Evolutionary conservation across 2,329 filamentous ascomycete genomes (phyloP).

Genomic region (Periconia sp.): DNA sequence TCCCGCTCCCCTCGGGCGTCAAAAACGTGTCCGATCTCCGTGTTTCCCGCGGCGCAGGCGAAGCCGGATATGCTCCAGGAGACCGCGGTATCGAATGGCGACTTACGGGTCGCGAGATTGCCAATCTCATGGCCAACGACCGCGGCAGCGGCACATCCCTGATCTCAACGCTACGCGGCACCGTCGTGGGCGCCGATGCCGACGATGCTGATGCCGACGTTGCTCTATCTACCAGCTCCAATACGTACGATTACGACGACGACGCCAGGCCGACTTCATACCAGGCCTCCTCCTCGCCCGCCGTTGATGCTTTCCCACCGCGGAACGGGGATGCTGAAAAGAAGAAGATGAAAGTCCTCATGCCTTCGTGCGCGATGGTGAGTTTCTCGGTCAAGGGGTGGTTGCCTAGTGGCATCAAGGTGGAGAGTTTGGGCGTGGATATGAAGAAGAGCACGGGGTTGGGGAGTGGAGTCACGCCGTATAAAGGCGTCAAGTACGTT

Average conservation of each 20-base stretch:
- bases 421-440: constrained; percentile 64
- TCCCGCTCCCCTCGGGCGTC: constrained; percentile 78
- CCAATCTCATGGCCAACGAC: constrained; percentile 41
- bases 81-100: constrained; percentile 80
- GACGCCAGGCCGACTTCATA: constrained; percentile 22
- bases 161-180: constrained; percentile 76
- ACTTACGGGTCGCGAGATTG: constrained; percentile 75
- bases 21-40: constrained; percentile 82
- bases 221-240: constrained; percentile 21
- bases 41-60: constrained; percentile 69
- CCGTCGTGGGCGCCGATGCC: constrained; percentile 67
- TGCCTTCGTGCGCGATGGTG: constrained; percentile 50
- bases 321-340: constrained; percentile 41
- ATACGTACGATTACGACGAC: constrained; percentile 39
- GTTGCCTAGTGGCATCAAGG: constrained; percentile 65
- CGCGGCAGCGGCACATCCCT: constrained; percentile 57
- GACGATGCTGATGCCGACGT: constrained; percentile 42
- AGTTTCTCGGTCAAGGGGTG: constrained; percentile 62
- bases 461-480: constrained; percentile 86
- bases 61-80: constrained; percentile 76
- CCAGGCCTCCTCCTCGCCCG: constrained; percentile 19
- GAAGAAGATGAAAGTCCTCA: constrained; percentile 58
- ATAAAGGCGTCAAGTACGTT: constrained; percentile 97
- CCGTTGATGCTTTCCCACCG: neutral
- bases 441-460: constrained; percentile 81